phyloP scores from a whole-genome alignment of 805 yeast genomes.

The Metschnikowia drakensbergensis region DNA sequence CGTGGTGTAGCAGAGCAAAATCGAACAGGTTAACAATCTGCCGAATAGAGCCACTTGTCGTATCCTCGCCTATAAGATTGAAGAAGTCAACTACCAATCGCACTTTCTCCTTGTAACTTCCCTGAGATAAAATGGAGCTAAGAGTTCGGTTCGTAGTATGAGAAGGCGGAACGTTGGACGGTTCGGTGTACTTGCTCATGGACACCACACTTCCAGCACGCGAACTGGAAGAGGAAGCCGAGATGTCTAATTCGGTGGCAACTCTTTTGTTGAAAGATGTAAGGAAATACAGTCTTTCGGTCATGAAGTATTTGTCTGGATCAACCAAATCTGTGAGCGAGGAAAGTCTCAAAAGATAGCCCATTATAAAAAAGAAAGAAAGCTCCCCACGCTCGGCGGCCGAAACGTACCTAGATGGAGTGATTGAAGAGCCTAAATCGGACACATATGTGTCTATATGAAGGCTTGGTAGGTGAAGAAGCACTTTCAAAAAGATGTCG shows the following conservation, averaged over 20 bases:
- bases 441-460: constrained; percentile 11
- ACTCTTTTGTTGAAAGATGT: constrained; percentile 11
- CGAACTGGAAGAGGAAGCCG: constrained; percentile 18
- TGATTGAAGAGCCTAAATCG: neutral
- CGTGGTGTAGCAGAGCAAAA: constrained; percentile 6
- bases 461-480: constrained; percentile 16
- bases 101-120: constrained; percentile 18
- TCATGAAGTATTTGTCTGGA: constrained; percentile 6
- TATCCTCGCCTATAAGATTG: constrained; percentile 1
- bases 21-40: constrained; percentile 10
- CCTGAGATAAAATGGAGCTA: constrained; percentile 14
- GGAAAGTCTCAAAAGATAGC: constrained; percentile 10
- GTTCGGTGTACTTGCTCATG: constrained; percentile 6
- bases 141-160: constrained; percentile 2
- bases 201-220: constrained; percentile 15
- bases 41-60: constrained; percentile 9
- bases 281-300: constrained; percentile 11
- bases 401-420: constrained; percentile 6
- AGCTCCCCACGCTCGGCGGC: constrained; percentile 15
- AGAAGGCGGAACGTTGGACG: neutral
- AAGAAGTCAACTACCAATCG: constrained; percentile 15
- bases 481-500: constrained; percentile 12
- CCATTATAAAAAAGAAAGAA: constrained; percentile 14
- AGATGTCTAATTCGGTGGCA: constrained; percentile 15
- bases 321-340: constrained; percentile 7